Evolutionary conservation across 805 yeast genomes (phyloP), one percentile per base, ranked within the genome.

Genomic region (Blastobotrys attinorum): DNA sequence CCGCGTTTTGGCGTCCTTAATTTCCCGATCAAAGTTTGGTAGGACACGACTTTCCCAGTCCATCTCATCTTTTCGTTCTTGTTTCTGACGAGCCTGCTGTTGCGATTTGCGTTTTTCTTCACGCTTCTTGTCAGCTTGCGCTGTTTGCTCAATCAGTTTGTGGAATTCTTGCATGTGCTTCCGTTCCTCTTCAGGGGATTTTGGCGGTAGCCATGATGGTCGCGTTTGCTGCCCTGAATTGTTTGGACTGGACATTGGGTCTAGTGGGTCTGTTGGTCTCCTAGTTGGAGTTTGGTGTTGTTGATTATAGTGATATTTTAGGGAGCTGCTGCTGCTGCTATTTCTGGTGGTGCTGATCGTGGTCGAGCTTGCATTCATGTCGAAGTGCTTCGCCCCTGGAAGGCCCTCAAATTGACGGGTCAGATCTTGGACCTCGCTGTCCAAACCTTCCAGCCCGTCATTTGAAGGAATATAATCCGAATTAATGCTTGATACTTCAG

Each of bases 171-270:
- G 60, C 35, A 73, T 65, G 55, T 82, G 89, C 47, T 70, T 74
- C 22, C 59, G 43, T 15, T 73, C 71, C 52, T 82, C 88, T 16
- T 62, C 59, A 15, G 60, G 56, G 21, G 73, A 61, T 57, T 82
- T 82, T 36, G 87, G 85, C 0, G 90, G 89, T 31, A 82, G 61
- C 65, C 77, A 73, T 1, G 71, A 61, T 21, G 84, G 88, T 43
- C 90, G 63, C 0, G 88, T 79, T 20, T 67, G 64, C 42, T 13
- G 44, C 8, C n/a, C 18, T 27, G 31, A 18, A n/a, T 13, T 13
- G 17, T 21, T 31, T 15, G 27, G 15, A 3, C 27, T 20, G 10
- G 23, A 8, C 10, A 7, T 15, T 11, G 31, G 36, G 15, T 31
- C 22, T n/a, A 25, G 21, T 4, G 31, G 6, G 37, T 25, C 3